Evolutionary conservation across 2,329 filamentous ascomycete species (phyloP), one percentile per base, ranked within the genome.

Genomic region (Aureobasidium zeae): DNA sequence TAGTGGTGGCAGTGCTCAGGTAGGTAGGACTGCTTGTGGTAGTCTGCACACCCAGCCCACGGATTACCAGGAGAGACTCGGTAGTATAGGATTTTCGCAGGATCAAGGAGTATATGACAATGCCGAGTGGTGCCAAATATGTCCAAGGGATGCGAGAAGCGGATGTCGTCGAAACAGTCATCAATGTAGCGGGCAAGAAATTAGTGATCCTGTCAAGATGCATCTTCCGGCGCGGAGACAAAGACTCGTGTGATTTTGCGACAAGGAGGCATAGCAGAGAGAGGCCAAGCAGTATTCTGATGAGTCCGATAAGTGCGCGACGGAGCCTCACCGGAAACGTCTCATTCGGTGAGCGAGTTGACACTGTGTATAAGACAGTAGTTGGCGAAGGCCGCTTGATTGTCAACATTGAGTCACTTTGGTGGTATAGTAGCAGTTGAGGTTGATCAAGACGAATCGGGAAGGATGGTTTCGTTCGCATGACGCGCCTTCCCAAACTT

Each of bases 341-440:
- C 8, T 60, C 61, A 25, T 63, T 64, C 10, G 62, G 57, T 10
- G 83, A 77, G 32, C 79, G 77, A 46, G 88, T 95, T 25, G 88
- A 91, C 45, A 95, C 85, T 21, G 83, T 93, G 71, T 89, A 96
- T 52, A 85, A 83, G 59, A 85, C 80, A n/a, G 91, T 94, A 2
- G 87, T 93, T 34, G 86, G 81, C 17, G 91, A 70, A 10, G 69
- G 69, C 5, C 58, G 51, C 20, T 53, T 57, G 17, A 56, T 55
- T 9, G 55, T 53, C 35, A 63, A 53, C 55, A 59, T 62, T n/a
- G n/a, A n/a, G n/a, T n/a, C n/a, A n/a, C n/a, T n/a, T n/a, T n/a
- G n/a, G n/a, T n/a, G n/a, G n/a, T n/a, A n/a, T n/a, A n/a, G n/a
- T n/a, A n/a, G n/a, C n/a, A n/a, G n/a, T n/a, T n/a, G n/a, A n/a